A percentile compares a stretch with the other conserved stretches of the same genome.
Conservation (phyloP, 805 yeast genomes). For the Maudiozyma serrabonitensis region DNA sequence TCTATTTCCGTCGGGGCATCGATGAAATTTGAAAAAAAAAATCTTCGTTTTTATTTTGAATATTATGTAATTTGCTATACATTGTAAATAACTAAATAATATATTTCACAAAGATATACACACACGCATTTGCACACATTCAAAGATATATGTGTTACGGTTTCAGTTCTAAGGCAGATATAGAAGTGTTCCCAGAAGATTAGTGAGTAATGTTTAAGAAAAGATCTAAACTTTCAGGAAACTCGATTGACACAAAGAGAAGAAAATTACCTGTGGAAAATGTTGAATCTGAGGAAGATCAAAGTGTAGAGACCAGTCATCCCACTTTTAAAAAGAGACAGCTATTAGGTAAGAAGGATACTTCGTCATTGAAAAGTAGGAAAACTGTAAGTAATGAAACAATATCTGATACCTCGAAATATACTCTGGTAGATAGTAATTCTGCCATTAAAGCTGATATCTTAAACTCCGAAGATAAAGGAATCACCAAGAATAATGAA, state of each 20-base stretch:
- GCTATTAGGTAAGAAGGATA: neutral
- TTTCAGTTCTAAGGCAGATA: neutral
- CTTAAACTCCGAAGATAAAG: conserved; percentile 7
- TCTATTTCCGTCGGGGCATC: no score
- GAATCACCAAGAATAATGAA: neutral
- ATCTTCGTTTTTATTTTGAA: no score
- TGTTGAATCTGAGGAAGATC: neutral
- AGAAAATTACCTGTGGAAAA: conserved; percentile 5
- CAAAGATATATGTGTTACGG: no score
- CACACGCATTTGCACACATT: no score
- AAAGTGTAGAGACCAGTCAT: no score
- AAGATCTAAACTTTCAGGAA: conserved; percentile 8
- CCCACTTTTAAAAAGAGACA: conserved; percentile 1
- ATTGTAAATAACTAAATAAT: no score
- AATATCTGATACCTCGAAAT: neutral
- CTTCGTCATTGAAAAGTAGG: neutral
- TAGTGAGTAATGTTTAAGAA: conserved; percentile 19
- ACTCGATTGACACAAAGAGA: conserved; percentile 7
- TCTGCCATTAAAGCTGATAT: conserved; percentile 9
- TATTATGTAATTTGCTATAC: no score
- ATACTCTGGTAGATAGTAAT: conserved; percentile 4
- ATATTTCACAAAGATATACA: no score
- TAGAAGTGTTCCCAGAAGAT: neutral
- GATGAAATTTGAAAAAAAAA: no score
- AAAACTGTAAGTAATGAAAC: neutral